Evolutionary conservation across 139 green algal species (phyloP).

Genomic region (Penium margaritaceum): DNA sequence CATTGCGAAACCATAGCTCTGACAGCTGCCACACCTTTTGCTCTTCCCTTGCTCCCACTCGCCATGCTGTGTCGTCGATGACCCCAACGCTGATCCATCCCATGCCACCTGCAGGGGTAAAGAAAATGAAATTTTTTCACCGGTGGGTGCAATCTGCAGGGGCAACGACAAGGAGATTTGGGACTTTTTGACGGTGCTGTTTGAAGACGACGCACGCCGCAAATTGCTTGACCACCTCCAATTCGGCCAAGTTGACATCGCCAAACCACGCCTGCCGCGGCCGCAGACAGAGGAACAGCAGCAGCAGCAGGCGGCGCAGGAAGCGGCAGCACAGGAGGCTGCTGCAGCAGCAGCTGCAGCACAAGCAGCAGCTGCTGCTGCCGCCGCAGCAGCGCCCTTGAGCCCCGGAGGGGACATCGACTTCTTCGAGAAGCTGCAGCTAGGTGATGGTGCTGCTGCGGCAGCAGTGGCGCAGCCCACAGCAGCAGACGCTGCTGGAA

Average conservation of each 20-base stretch:
- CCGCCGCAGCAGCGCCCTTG: background rate
- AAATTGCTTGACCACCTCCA: conserved; percentile 76
- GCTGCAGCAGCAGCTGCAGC: conserved; percentile 1
- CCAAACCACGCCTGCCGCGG: background rate
- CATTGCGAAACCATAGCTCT: too few species aligned
- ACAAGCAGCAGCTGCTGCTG: background rate
- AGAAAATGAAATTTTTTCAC: too few species aligned
- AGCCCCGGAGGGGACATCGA: conserved; percentile 1
- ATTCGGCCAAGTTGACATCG: conserved; percentile 57
- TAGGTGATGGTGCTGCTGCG: conserved; percentile 4
- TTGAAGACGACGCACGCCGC: conserved; percentile 71
- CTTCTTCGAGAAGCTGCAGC: conserved; percentile 45
- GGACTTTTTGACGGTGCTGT: conserved; percentile 82
- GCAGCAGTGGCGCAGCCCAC: background rate
- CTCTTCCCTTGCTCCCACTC: too few species aligned
- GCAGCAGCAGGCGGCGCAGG: background rate
- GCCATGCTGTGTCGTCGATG: too few species aligned
- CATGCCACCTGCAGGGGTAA: too few species aligned
- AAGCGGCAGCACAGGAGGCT: conserved; percentile 29
- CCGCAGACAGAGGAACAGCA: too few species aligned
- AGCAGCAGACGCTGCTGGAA: background rate
- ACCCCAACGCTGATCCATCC: too few species aligned
- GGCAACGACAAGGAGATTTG: conserved; percentile 89
- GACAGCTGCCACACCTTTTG: too few species aligned
- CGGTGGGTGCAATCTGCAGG: too few species aligned